phyloP scores from a whole-genome alignment of 192 early-diverging fungal genomes.

The Coemansia umbellata region DNA sequence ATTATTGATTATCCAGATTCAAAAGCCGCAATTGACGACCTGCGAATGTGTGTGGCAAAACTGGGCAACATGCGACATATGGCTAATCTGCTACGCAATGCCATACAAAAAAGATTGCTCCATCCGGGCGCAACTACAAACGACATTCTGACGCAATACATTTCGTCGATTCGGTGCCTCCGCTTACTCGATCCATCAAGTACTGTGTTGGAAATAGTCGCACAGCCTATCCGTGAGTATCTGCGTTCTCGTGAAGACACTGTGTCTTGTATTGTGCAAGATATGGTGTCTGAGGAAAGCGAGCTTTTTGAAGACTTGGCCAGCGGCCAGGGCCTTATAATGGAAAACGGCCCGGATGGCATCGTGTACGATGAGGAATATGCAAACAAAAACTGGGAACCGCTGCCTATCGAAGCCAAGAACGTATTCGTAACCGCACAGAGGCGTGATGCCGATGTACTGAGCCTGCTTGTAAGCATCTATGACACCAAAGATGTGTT shows the following conservation, averaged over 20 bases:
- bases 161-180: slow-evolving; percentile 65
- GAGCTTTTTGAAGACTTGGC: slow-evolving; percentile 53
- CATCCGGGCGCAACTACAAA: slow-evolving; percentile 70
- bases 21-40: slow-evolving; percentile 56
- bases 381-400: slow-evolving; percentile 56
- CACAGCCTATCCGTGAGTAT: slow-evolving; percentile 57
- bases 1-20: slow-evolving; percentile 72
- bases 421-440: slow-evolving; percentile 17
- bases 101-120: slow-evolving; percentile 55
- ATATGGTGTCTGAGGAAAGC: slow-evolving; percentile 62
- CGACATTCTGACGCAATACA: slow-evolving; percentile 69
- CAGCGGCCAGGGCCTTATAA: slow-evolving; percentile 1
- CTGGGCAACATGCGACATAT: slow-evolving; percentile 18
- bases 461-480: slow-evolving; percentile 62
- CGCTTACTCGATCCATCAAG: slow-evolving; percentile 65
- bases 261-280: slow-evolving; percentile 61
- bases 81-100: slow-evolving; percentile 17
- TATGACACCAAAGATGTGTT: slow-evolving; percentile 69
- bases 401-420: slow-evolving; percentile 60
- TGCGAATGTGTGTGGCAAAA: slow-evolving; percentile 47
- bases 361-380: slow-evolving; percentile 55
- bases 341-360: slow-evolving; percentile 20
- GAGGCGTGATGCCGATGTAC: slow-evolving; percentile 56
- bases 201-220: slow-evolving; percentile 61
- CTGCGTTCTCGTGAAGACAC: slow-evolving; percentile 63